Base-by-base conservation (phyloP, 2,329 filamentous ascomycete species). In the Xylariaceae sp. region DNA sequence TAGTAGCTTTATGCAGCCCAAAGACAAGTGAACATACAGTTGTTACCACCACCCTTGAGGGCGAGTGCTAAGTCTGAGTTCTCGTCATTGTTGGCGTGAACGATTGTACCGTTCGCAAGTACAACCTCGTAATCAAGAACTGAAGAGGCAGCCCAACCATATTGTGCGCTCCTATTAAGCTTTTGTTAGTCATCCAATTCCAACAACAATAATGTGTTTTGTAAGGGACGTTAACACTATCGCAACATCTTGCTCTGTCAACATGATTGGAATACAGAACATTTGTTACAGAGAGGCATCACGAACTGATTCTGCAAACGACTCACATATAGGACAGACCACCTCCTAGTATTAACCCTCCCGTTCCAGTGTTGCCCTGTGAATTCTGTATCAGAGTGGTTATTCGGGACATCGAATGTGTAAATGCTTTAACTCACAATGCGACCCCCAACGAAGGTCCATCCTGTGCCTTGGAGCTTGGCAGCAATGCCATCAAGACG, bases 1-100 rank as follows among this genome's bases (percentile, higher is more conserved):
- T 17, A 17, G 19, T 7, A 17, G 9, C 33, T 4, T 43, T 9
- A 15, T 31, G 41, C 31, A 15, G 18, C 3, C 2, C n/a, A 19
- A 31, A n/a, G 33, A 22, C 7, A 32, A 6, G 31, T 33, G 12
- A 11, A 45, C 51, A 47, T 32, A 53, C 51, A 80, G 58, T 80
- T 81, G 60, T 75, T 78, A 10, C 75, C 73, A n/a, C 80, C 81
- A 5, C 80, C 80, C 48, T 75, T 74, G 5, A 82, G 69, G 0
- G 77, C 77, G 46, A 66, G 69, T 62, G 71, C 82, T 1, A 83
- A 67, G 49, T 82, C 78, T 0, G 69, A 36, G 49, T 82, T 69
- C 2, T 68, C 54, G 0, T 58, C 59, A 0, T 58, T 57, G 7
- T 71, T 76, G 1, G 73, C 77, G 3, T 71, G 74, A 19, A 76